Percentiles rank a stretch among this genome's conserved stretches.
Conservation (phyloP, 805 yeast genomes). For the Kuraishia hungarica region DNA sequence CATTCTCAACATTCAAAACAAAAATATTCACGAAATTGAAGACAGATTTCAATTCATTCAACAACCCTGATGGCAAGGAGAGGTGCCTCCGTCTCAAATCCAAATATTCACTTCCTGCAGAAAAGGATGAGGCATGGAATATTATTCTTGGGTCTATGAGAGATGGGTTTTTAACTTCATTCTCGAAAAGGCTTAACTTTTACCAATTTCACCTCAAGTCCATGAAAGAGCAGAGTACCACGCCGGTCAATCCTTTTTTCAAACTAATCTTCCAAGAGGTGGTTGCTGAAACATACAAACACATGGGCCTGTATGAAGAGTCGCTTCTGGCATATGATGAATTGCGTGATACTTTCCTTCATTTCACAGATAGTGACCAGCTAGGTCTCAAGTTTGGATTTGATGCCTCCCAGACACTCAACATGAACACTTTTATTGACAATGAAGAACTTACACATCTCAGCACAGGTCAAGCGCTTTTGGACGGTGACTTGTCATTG, state of each 20-base stretch:
- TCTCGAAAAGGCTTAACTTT: slow-evolving; percentile 35
- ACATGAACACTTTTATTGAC: background rate
- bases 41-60: slow-evolving; percentile 15
- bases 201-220: slow-evolving; percentile 19
- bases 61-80: slow-evolving; percentile 10
- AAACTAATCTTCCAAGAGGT: slow-evolving; percentile 13
- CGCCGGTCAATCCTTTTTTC: slow-evolving; percentile 6
- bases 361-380: slow-evolving; percentile 1
- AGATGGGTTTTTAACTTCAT: slow-evolving; percentile 41
- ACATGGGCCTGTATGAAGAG: slow-evolving; percentile 52
- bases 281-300: slow-evolving; percentile 28
- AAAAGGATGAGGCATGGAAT: slow-evolving; percentile 43
- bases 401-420: background rate
- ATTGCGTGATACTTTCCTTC: slow-evolving; percentile 21
- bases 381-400: slow-evolving; percentile 1
- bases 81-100: slow-evolving; percentile 32
- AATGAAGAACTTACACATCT: slow-evolving; percentile 1
- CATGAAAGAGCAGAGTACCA: slow-evolving; percentile 9
- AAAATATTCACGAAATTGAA: slow-evolving; percentile 21
- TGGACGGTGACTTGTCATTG: slow-evolving; percentile 14
- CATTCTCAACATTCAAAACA: slow-evolving; percentile 12
- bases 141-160: slow-evolving; percentile 35
- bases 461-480: slow-evolving; percentile 2
- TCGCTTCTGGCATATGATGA: slow-evolving; percentile 44
- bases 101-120: slow-evolving; percentile 23